Percentiles rank a stretch among this genome's conserved stretches.
These are phyloP conservation scores for Themeda triandra DNA, from an alignment of 176 grass and related monocot species.

Conservation along the genomic window DNA sequence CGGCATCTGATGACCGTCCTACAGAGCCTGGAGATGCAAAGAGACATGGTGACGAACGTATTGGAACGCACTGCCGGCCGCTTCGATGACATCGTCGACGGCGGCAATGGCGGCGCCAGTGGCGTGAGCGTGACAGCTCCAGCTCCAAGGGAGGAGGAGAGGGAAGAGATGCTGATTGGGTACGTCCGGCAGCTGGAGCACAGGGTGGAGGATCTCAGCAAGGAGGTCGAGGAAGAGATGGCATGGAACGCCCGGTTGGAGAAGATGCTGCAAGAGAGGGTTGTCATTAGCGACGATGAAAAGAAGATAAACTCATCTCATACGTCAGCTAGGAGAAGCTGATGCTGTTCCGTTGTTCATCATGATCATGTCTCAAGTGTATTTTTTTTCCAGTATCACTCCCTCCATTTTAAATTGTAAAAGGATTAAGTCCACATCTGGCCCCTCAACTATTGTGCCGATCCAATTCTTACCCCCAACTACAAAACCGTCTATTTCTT, in stretches of 20 bases:
- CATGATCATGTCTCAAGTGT: no score
- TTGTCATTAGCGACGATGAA: no score
- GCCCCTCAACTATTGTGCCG: no score
- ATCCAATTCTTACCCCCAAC: no score
- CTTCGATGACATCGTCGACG: not conserved
- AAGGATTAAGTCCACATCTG: no score
- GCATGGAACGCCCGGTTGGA: conserved; percentile 49
- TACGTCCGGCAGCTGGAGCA: conserved; percentile 54
- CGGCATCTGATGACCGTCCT: conserved; percentile 69
- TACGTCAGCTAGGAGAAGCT: no score
- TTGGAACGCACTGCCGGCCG: conserved; percentile 31
- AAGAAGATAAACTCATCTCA: no score
- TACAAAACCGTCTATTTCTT: no score
- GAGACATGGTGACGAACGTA: conserved; percentile 54
- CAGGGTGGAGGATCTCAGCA: conserved; percentile 52
- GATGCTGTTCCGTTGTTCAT: no score
- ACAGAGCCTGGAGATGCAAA: conserved; percentile 66
- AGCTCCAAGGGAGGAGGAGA: conserved; percentile 12
- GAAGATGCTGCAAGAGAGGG: conserved; percentile 30
- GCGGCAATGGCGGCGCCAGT: not conserved
- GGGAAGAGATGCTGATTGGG: conserved; percentile 51
- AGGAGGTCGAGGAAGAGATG: conserved; percentile 55
- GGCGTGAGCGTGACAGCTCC: not conserved
- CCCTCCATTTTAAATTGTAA: no score
- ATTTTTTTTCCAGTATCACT: no score